Conservation (phyloP, 1,284 basidiomycete genomes). For the Ceratobasidium sp. region DNA sequence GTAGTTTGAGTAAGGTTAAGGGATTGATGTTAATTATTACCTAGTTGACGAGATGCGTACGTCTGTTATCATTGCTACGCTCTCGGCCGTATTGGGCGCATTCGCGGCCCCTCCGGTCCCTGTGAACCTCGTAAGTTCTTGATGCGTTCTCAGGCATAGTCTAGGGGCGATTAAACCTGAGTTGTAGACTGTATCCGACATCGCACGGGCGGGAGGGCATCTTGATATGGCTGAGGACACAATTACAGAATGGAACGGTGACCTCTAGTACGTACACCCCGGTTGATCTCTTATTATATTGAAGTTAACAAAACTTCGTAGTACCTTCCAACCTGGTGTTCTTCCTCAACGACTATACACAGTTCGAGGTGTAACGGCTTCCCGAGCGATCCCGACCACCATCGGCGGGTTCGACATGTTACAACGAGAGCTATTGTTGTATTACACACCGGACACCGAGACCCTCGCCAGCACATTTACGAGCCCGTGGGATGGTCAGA, state of each 20-base stretch:
- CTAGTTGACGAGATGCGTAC: background rate
- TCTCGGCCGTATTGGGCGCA: background rate
- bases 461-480: conserved; percentile 11
- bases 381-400: conserved; percentile 17
- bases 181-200: conserved; percentile 20
- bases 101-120: conserved; percentile 9
- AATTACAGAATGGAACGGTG: conserved; percentile 28
- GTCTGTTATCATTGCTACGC: background rate
- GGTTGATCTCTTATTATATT: background rate
- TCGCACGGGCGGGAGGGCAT: conserved; percentile 12
- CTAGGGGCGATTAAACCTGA: background rate
- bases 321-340: conserved; percentile 16
- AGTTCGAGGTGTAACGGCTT: conserved; percentile 22
- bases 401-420: conserved; percentile 14
- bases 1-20: too few species aligned
- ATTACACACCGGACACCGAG: conserved; percentile 6
- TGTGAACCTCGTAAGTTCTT: conserved; percentile 15
- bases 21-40: background rate
- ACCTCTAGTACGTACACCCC: conserved; percentile 7
- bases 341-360: conserved; percentile 15
- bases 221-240: conserved; percentile 35
- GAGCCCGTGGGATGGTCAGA: conserved; percentile 30
- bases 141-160: too few species aligned
- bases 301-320: background rate
- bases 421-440: conserved; percentile 6